Base-by-base conservation (phyloP, 164 flowering plant species). In the Buxus sempervirens region DNA sequence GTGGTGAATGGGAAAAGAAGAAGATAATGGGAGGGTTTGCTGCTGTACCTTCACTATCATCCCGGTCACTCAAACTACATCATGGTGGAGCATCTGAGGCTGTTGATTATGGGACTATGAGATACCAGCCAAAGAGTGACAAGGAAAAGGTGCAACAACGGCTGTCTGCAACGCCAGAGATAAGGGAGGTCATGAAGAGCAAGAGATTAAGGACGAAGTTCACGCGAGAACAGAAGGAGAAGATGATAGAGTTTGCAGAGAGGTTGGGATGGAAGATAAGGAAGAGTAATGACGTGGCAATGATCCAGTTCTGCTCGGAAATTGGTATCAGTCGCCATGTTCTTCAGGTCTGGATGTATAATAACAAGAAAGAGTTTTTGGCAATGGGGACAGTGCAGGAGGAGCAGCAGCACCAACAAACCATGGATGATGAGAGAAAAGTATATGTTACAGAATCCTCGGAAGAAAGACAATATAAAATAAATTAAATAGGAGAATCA, bases 211-310 rank as follows among this genome's bases (percentile, higher is more conserved):
- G 54, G 54, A 41, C 65, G 26, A 41, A 63, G 26, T 21, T 63
- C 14, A 63, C 54, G 6, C 65, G 4, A 13, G 26, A 41, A 7
- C 65, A 63, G 54, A 63, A 63, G 65, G 24, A 63, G 20, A 63
- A 42, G 26, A 63, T 63, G 65, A 14, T 21, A 18, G 65, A 63
- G 26, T 42, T 63, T 63, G 65, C 65, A 15, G 25, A 63, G 26
- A 63, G 48, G 26, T 19, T 42, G 19, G 65, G 65, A 14, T 41
- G 65, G 65, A 63, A 27, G 26, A 41, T 63, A 14, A 51, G 42
- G 5, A 63, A 42, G 54, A 27, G 42, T 23, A 54, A 63, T 42
- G 26, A 63, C 1, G 53, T 23, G 25, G 65, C n/a, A 36, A 4
- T 63, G 0, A 19, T 5, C 21, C 65, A 14, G 24, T 41, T 63